phyloP scores from a whole-genome alignment of 2,329 filamentous ascomycete genomes.

The Sporothrix mexicana region DNA sequence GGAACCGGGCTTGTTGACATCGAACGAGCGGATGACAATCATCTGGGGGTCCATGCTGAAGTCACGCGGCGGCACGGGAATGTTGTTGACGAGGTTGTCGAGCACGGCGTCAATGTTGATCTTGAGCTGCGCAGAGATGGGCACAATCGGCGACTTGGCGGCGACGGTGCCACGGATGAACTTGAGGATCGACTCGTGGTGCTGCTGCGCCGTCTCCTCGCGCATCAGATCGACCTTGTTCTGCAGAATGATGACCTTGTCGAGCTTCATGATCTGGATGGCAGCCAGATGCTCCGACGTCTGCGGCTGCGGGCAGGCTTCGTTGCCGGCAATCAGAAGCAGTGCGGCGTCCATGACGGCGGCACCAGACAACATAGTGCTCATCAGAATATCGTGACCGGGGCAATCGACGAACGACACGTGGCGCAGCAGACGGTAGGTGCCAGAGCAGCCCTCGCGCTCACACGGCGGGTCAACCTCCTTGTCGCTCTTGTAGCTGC shows the following conservation, averaged over 20 bases:
- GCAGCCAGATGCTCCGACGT: constrained; percentile 98
- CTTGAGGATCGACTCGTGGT: constrained; percentile 97
- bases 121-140: constrained; percentile 96
- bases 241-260: constrained; percentile 99
- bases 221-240: constrained; percentile 99
- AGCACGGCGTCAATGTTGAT: constrained; percentile 99
- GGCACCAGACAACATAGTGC: constrained; percentile 98
- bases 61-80: constrained; percentile 88
- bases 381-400: constrained; percentile 99
- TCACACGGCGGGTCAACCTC: constrained; percentile 97
- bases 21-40: constrained; percentile 99
- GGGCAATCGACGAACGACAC: constrained; percentile 99
- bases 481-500: constrained; percentile 98
- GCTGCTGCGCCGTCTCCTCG: constrained; percentile 89
- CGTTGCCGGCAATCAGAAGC: constrained; percentile 95
- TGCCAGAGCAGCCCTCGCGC: constrained; percentile 86
- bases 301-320: constrained; percentile 97
- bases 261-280: constrained; percentile 99
- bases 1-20: constrained; percentile 99
- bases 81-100: constrained; percentile 93
- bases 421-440: constrained; percentile 85
- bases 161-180: constrained; percentile 98
- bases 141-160: constrained; percentile 92
- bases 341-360: constrained; percentile 99
- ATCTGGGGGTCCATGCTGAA: constrained; percentile 94